These are phyloP conservation scores for Stylonectria norvegica DNA, from an alignment of 2,329 filamentous ascomycete genomes.

Conservation along the genomic window DNA sequence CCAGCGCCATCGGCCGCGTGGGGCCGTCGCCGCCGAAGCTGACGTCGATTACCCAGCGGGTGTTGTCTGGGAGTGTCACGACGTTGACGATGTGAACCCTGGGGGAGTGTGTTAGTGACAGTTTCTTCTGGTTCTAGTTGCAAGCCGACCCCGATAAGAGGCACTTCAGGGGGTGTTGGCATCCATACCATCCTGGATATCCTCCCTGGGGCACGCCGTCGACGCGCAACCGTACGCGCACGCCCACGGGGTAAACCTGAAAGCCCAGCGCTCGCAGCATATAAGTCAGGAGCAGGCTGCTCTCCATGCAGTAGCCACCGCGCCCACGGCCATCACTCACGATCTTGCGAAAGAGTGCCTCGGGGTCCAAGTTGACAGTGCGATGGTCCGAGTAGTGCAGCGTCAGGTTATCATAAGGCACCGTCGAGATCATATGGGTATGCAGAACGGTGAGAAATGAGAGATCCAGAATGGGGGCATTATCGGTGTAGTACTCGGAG, in stretches of 20 bases:
- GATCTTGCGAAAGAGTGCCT: slow-evolving; percentile 49
- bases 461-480: slow-evolving; percentile 26
- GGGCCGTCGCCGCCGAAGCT: slow-evolving; percentile 63
- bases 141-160: too few species aligned
- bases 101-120: background rate
- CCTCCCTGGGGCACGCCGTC: slow-evolving; percentile 39
- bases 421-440: slow-evolving; percentile 44
- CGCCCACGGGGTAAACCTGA: slow-evolving; percentile 53
- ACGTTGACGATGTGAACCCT: slow-evolving; percentile 59
- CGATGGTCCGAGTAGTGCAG: slow-evolving; percentile 48
- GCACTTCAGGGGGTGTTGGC: slow-evolving; percentile 14
- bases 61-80: slow-evolving; percentile 48
- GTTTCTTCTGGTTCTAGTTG: too few species aligned
- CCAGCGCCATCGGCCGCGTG: slow-evolving; percentile 54
- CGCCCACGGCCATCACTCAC: slow-evolving; percentile 39
- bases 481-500: slow-evolving; percentile 24
- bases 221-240: slow-evolving; percentile 41
- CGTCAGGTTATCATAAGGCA: slow-evolving; percentile 56
- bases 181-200: slow-evolving; percentile 45
- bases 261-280: slow-evolving; percentile 51
- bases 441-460: slow-evolving; percentile 39
- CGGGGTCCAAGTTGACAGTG: slow-evolving; percentile 41
- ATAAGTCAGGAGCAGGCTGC: slow-evolving; percentile 52
- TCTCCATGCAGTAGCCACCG: slow-evolving; percentile 62
- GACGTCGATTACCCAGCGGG: slow-evolving; percentile 56